Evolutionary conservation across 2,329 filamentous ascomycete species (phyloP).

Genomic region (Diaporthe sp.): DNA sequence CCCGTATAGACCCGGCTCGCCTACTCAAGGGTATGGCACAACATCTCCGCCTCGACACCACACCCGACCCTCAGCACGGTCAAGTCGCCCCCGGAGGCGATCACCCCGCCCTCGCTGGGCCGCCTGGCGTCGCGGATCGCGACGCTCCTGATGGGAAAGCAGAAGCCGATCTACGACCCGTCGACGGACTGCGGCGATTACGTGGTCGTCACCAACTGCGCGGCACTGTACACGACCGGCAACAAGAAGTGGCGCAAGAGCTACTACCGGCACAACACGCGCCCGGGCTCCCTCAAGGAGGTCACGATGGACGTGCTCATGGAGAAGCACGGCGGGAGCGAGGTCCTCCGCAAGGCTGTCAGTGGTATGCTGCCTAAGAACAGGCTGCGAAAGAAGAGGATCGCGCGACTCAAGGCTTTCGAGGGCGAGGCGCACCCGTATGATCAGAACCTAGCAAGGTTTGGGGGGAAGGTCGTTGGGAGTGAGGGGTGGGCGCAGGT

Average conservation of each 20-base stretch:
- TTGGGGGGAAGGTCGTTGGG: conserved; percentile 69
- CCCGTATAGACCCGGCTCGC: conserved; percentile 84
- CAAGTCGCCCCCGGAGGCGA: conserved; percentile 59
- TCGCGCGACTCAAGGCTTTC: conserved; percentile 93
- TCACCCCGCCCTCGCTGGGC: conserved; percentile 83
- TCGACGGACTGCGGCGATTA: conserved; percentile 99
- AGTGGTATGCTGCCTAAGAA: conserved; percentile 99
- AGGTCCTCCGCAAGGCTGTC: conserved; percentile 91
- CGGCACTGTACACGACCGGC: conserved; percentile 87
- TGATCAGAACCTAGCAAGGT: conserved; percentile 84
- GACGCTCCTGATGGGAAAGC: conserved; percentile 93
- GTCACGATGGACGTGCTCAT: conserved; percentile 97
- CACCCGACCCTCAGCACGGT: conserved; percentile 67
- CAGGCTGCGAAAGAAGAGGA: conserved; percentile 84
- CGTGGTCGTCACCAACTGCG: conserved; percentile 92
- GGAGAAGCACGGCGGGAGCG: conserved; percentile 91
- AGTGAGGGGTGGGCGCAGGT: conserved; percentile 63
- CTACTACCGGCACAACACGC: conserved; percentile 94
- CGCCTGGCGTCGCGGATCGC: conserved; percentile 91
- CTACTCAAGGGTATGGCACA: conserved; percentile 97
- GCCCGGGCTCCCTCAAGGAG: conserved; percentile 85
- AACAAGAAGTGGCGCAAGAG: conserved; percentile 94
- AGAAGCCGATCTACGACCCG: conserved; percentile 98
- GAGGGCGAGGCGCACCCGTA: conserved; percentile 95
- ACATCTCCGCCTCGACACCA: conserved; percentile 76